These are phyloP conservation scores for Wallacemonas sp. DNA, from an alignment of 208 protist species.

Conservation along the genomic window DNA sequence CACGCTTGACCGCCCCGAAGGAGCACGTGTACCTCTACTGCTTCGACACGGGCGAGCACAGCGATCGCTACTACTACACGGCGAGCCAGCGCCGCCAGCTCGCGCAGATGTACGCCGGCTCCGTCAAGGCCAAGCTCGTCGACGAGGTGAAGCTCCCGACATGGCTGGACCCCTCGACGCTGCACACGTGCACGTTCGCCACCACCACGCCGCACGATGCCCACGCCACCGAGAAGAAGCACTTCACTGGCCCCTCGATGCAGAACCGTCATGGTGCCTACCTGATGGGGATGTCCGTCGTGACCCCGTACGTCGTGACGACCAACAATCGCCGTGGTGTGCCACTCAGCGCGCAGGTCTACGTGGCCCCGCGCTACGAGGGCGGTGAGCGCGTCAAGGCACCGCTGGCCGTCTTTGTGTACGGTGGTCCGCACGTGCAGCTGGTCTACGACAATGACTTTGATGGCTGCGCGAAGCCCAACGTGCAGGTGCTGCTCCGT, in stretches of 20 bases:
- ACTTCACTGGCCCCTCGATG: slow-evolving; percentile 1
- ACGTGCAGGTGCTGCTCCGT: slow-evolving; percentile 66
- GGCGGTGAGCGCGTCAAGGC: slow-evolving; percentile 18
- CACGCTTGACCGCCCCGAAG: slow-evolving; percentile 36
- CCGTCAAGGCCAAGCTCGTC: slow-evolving; percentile 20
- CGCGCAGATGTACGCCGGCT: slow-evolving; percentile 44
- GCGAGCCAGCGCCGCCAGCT: slow-evolving; percentile 43
- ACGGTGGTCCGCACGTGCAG: slow-evolving; percentile 90
- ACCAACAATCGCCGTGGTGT: slow-evolving; percentile 71
- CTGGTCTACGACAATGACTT: slow-evolving; percentile 76
- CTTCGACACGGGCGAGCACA: slow-evolving; percentile 26
- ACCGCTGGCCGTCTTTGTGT: slow-evolving; percentile 80
- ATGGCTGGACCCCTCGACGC: slow-evolving; percentile 6
- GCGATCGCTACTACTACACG: slow-evolving; percentile 51
- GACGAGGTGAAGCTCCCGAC: not conserved
- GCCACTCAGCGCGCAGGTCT: slow-evolving; percentile 68
- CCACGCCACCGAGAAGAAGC: not conserved
- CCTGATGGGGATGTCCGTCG: slow-evolving; percentile 30
- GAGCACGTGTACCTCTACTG: slow-evolving; percentile 65
- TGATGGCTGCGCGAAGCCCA: slow-evolving; percentile 36
- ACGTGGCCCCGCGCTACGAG: slow-evolving; percentile 36
- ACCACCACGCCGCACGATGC: slow-evolving; percentile 2
- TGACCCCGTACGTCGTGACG: slow-evolving; percentile 52
- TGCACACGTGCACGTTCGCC: not conserved
- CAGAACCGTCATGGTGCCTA: not conserved